Evolutionary conservation across 2,329 filamentous ascomycete genomes (phyloP), one percentile per base, ranked within the genome.

Genomic region (Trichocomaceae sp.): DNA sequence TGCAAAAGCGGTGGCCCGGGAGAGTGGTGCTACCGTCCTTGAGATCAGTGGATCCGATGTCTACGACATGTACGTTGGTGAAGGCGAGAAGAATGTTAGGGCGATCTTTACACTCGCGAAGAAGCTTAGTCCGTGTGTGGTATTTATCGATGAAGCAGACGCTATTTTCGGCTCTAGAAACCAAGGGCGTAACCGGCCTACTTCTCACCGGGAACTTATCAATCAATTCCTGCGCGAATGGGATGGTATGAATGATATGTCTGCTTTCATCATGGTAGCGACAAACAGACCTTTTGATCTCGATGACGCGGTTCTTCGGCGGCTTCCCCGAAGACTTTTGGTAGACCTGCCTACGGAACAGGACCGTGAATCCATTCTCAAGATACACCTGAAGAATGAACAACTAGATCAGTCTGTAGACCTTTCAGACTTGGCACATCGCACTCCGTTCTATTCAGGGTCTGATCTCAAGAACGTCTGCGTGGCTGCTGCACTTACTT

Each of bases 91-190:
- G 79, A 95, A 95, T 66, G 88, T 97, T 52, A 86, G 87, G 51
- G 92, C 92, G 0, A 85, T 97, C 41, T 99, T 99, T 73, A 87
- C 84, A 0, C 78, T 97, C 0, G 93, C 93, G 3, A 90, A 90
- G 72, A 96, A 96, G 70, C 81, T 96, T 7, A 86, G 87, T 1
- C 93, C 93, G 0, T 91, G 91, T 65, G 86, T 99, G 15, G 88
- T 99, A 50, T 97, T 99, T 74, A 90, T 99, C 59, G 93, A 99
- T 66, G 93, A 99, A 73, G 93, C 91, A 20, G 93, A 99, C 69
- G 88, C 92, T 7, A 85, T 99, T 47, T 87, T 99, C 54, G 88
- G 88, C 23, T 85, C 87, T 15, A 83, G 93, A 53, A 81, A 82
- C 39, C 66, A 71, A 33, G 78, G 80, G 22, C 79, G 80, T 57